phyloP scores from a whole-genome alignment of 257 asterid species.

The Solanum sejunctum region DNA sequence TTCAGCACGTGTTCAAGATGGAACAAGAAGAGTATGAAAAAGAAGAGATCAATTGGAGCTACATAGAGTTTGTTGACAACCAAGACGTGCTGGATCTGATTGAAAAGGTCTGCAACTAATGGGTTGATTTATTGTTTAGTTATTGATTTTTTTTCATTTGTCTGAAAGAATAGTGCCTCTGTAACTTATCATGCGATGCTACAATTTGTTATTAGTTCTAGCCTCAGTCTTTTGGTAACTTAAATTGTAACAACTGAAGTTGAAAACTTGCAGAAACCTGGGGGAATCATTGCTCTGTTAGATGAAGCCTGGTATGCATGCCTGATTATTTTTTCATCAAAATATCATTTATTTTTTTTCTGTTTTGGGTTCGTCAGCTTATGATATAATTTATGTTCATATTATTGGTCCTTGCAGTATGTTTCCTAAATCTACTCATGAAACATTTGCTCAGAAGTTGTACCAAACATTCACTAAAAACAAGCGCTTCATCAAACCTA shows the following conservation, averaged over 20 bases:
- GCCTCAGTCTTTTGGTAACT: neutral
- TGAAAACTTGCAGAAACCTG: conserved; percentile 78
- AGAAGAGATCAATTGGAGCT: conserved; percentile 97
- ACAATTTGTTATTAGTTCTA: neutral
- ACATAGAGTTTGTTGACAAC: conserved; percentile 97
- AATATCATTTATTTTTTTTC: neutral
- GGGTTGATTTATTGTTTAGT: neutral
- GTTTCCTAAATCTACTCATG: conserved; percentile 99
- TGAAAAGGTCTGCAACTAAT: conserved; percentile 60
- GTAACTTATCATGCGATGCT: neutral
- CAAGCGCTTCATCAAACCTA: conserved; percentile 96
- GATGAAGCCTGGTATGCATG: conserved; percentile 93
- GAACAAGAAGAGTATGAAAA: conserved; percentile 99
- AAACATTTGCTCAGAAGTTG: conserved; percentile 98
- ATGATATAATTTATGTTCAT: conserved; percentile 6
- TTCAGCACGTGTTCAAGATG: conserved; percentile 98
- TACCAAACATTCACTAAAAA: conserved; percentile 85
- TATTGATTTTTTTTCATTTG: neutral
- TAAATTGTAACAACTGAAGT: neutral
- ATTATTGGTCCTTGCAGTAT: conserved; percentile 50
- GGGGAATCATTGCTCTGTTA: conserved; percentile 92
- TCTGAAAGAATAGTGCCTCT: neutral
- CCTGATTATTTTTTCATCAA: neutral
- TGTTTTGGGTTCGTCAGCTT: conserved; percentile 4
- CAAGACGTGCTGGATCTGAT: conserved; percentile 98